Base-by-base conservation (phyloP, 306 rosid genomes). In the Lagenaria siceraria region DNA sequence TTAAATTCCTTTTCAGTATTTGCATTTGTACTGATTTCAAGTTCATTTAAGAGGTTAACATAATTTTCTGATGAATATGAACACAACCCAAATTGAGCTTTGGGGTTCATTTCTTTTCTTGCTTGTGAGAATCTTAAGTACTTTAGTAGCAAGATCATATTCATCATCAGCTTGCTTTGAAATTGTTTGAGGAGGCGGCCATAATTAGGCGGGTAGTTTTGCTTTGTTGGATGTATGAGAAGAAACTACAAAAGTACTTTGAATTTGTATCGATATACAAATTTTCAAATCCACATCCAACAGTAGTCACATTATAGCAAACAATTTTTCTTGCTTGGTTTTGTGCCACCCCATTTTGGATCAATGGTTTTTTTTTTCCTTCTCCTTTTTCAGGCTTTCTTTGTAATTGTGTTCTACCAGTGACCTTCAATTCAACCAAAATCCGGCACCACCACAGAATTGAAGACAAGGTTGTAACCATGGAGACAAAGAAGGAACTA, bases 381-480 rank as follows among this genome's bases (percentile, higher is more conserved):
- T n/a, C 9, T 2, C 4, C 46, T 17, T 27, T 36, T 86, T 89
- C 86, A 94, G 98, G 97, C 29, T 89, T 90, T 80, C 43, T 94
- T 63, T 94, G 96, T 87, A 94, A 91, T 77, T 94, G 98, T 84
- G 96, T 94, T 76, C 86, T 94, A 74, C 98, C 98, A 2, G 96
- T 82, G 83, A 79, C 91, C 21, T 60, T 92, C 62, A 90, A 89
- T 63, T 87, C 93, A 14, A 90, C 96, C 0, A 94, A 82, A 89
- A 95, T 94, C 43, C 74, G 92, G 49, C 97, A 91, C 85, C 97
- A 91, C 80, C 89, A 91, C 74, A 85, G 80, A 73, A 87, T 90
- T 18, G 97, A 87, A 40, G 90, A 90, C 2, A 89, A 91, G 83
- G 40, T 38, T 48, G 27, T 76, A 60, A 42, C 55, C 66, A 81